Conservation (phyloP, 176 grass and related monocot genomes). For the Themeda triandra region DNA sequence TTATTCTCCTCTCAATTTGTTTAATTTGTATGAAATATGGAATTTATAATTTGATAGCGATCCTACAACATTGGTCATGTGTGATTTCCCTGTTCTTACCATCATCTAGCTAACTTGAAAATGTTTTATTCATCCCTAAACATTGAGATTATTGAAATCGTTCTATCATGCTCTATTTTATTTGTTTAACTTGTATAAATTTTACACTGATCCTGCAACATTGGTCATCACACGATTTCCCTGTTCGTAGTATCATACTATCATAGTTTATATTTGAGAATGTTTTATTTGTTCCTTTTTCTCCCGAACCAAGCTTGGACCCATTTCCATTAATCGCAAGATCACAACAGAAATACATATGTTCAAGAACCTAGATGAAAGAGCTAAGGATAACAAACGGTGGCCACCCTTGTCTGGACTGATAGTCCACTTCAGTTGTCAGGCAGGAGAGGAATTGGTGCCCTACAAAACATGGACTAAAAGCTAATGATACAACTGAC, state of each 20-base stretch:
- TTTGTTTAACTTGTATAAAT: not conserved
- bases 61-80: not conserved
- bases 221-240: not conserved
- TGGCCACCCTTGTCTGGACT: not conserved
- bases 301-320: not conserved
- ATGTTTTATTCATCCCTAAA: not conserved
- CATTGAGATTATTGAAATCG: not conserved
- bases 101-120: constrained; percentile 6
- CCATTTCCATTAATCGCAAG: not conserved
- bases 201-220: not conserved
- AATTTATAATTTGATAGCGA: not conserved
- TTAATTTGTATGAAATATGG: not conserved
- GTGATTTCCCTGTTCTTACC: not conserved
- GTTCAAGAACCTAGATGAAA: not conserved
- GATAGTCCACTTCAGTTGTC: not conserved
- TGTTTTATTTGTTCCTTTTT: not conserved
- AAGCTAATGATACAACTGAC: not conserved
- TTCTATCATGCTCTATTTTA: not conserved
- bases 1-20: not conserved
- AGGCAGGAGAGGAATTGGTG: not conserved
- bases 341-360: not conserved
- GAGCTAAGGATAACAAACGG: not conserved
- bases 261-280: not conserved
- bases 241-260: not conserved
- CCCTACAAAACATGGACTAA: not conserved